These are phyloP conservation scores for Silene noctiflora DNA, from an alignment of 179 eudicot species.

Conservation along the genomic window DNA sequence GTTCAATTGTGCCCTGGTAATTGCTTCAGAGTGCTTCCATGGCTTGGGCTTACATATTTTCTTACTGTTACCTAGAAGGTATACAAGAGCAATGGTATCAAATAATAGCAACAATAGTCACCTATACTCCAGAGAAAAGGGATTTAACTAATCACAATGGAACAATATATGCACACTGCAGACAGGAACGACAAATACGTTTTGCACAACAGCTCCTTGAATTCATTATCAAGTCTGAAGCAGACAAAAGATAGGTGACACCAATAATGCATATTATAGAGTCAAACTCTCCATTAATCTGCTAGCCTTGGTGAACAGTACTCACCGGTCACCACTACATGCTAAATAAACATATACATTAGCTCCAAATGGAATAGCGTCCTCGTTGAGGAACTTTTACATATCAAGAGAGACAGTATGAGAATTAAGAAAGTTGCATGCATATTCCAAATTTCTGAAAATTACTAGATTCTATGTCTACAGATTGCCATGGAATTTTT, in stretches of 20 bases:
- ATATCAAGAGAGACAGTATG: too few species aligned
- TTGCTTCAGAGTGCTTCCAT: conserved; percentile 75
- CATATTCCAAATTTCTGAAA: too few species aligned
- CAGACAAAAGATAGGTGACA: background rate
- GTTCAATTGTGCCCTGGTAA: conserved; percentile 62
- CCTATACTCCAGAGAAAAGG: background rate
- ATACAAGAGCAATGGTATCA: conserved; percentile 9
- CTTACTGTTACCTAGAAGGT: conserved; percentile 38
- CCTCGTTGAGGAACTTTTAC: background rate
- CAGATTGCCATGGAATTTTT: too few species aligned
- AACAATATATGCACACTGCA: background rate
- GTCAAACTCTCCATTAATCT: background rate
- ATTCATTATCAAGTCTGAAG: background rate
- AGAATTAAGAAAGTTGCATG: too few species aligned
- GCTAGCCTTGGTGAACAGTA: too few species aligned
- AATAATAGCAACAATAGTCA: background rate
- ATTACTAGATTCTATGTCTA: too few species aligned
- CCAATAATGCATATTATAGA: background rate
- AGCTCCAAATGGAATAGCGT: background rate
- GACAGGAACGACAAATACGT: background rate
- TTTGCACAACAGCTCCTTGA: background rate
- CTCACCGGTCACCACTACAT: too few species aligned
- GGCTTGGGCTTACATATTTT: conserved; percentile 78
- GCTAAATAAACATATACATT: background rate
- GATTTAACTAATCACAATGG: background rate